phyloP scores from a whole-genome alignment of 116 monocot species.

The Trichopus zeylanicus region DNA sequence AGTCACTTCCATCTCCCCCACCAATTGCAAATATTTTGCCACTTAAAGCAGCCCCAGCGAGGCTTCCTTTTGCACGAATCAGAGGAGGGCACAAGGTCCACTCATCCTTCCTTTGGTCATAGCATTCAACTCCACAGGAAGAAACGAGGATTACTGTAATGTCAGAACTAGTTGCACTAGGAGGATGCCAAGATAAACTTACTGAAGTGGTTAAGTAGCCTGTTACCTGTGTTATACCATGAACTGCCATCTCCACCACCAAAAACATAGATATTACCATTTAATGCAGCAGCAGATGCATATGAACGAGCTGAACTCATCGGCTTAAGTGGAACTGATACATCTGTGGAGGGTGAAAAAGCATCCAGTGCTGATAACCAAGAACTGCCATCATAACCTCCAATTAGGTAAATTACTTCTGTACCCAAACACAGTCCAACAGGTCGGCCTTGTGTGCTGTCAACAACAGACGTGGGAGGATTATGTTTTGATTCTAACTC shows the following conservation, averaged over 20 bases:
- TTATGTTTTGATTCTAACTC: constrained; percentile 31
- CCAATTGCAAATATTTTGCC: constrained; percentile 86
- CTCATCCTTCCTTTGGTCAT: constrained; percentile 29
- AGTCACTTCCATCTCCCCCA: constrained; percentile 47
- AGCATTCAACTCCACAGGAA: constrained; percentile 64
- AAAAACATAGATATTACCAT: constrained; percentile 54
- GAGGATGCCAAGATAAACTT: background rate
- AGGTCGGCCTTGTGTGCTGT: constrained; percentile 15
- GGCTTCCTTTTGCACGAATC: constrained; percentile 43
- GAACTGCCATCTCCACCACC: constrained; percentile 57
- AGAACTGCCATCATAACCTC: constrained; percentile 56
- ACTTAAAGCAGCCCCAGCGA: constrained; percentile 51
- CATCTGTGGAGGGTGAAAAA: constrained; percentile 48
- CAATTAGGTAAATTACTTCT: constrained; percentile 53
- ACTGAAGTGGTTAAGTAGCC: background rate
- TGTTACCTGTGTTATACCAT: constrained; percentile 60
- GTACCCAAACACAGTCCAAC: constrained; percentile 11
- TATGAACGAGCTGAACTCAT: constrained; percentile 69
- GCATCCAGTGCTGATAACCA: constrained; percentile 67
- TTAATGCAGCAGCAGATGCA: constrained; percentile 45
- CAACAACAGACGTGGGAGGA: constrained; percentile 19
- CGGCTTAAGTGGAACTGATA: constrained; percentile 31
- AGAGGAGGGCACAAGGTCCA: constrained; percentile 53
- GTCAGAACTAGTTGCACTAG: background rate
- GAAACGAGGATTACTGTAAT: background rate